Percentiles rank a stretch among this genome's conserved stretches.
These are phyloP conservation scores for Vaccinium vitisidaea DNA, from an alignment of 148 eudicot genomes.

Conservation along the genomic window DNA sequence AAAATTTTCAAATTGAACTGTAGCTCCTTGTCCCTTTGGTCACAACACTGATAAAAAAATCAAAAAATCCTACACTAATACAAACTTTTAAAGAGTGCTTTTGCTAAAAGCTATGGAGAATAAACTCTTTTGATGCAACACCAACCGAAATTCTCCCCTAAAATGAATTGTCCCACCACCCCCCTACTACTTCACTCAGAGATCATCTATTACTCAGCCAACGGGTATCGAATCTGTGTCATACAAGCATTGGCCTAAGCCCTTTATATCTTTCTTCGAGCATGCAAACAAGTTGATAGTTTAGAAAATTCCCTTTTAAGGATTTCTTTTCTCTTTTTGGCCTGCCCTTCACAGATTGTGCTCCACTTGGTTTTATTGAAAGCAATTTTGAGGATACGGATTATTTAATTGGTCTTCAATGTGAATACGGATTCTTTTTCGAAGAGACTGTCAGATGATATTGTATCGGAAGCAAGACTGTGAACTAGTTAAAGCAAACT, in stretches of 20 bases:
- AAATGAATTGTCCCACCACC: slow-evolving; percentile 25
- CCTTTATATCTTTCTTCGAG: slow-evolving; percentile 17
- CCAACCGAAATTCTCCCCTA: slow-evolving; percentile 26
- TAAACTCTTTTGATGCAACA: slow-evolving; percentile 22
- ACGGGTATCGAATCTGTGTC: slow-evolving; percentile 33
- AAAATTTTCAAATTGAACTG: slow-evolving; percentile 28
- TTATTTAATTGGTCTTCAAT: not conserved
- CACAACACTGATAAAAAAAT: slow-evolving; percentile 15
- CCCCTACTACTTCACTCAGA: slow-evolving; percentile 18
- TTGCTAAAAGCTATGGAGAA: slow-evolving; percentile 25
- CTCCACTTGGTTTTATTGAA: slow-evolving; percentile 17
- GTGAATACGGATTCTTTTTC: not conserved
- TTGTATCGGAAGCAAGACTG: not conserved
- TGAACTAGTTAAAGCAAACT: not conserved
- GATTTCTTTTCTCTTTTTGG: slow-evolving; percentile 18
- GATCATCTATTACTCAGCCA: slow-evolving; percentile 29
- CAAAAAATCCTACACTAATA: slow-evolving; percentile 26
- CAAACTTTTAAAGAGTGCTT: slow-evolving; percentile 30
- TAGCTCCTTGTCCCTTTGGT: slow-evolving; percentile 18
- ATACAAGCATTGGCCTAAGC: not conserved
- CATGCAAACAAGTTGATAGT: not conserved
- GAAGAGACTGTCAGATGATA: not conserved
- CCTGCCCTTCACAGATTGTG: slow-evolving; percentile 18
- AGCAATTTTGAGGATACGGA: not conserved
- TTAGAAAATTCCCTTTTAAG: not conserved